phyloP scores from a whole-genome alignment of 495 filamentous ascomycete species.

The Penicillium bovifimosum region DNA sequence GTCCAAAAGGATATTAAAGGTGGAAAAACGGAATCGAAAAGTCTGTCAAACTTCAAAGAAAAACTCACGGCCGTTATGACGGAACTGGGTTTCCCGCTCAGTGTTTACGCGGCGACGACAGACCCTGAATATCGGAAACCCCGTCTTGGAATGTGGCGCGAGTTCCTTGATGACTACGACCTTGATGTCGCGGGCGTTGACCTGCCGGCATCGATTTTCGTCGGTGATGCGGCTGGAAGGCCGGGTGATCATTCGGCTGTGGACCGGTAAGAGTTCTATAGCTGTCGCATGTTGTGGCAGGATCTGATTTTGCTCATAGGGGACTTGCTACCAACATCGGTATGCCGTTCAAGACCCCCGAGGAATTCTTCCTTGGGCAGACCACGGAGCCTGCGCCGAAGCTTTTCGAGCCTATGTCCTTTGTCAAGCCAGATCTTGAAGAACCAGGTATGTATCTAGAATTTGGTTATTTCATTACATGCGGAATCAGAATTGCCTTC shows the following conservation, averaged over 20 bases:
- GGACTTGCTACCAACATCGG: conserved; percentile 80
- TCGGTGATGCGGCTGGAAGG: conserved; percentile 80
- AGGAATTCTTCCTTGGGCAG: conserved; percentile 79
- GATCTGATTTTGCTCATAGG: conserved; percentile 9
- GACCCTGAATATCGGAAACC: conserved; percentile 83
- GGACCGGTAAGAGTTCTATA: conserved; percentile 54
- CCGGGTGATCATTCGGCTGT: conserved; percentile 68
- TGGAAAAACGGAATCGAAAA: conserved; percentile 56
- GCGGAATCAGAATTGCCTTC: background rate
- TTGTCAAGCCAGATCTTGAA: conserved; percentile 36
- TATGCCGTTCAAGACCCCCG: conserved; percentile 76
- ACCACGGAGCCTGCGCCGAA: conserved; percentile 54
- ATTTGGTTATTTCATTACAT: too few relatives aligned
- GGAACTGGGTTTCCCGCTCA: conserved; percentile 69
- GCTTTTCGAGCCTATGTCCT: conserved; percentile 60
- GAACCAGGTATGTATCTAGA: conserved; percentile 26
- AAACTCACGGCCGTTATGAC: conserved; percentile 64
- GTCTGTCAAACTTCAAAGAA: conserved; percentile 70
- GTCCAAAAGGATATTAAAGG: conserved; percentile 66
- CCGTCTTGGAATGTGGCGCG: conserved; percentile 81
- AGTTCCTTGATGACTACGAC: conserved; percentile 69
- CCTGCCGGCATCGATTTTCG: conserved; percentile 66
- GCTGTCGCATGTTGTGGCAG: background rate
- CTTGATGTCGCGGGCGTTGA: conserved; percentile 61
- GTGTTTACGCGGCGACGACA: conserved; percentile 77